Evolutionary conservation across 1,284 basidiomycete species (phyloP), one percentile per base, ranked within the genome.

Genomic region (Fomes fomentarius): DNA sequence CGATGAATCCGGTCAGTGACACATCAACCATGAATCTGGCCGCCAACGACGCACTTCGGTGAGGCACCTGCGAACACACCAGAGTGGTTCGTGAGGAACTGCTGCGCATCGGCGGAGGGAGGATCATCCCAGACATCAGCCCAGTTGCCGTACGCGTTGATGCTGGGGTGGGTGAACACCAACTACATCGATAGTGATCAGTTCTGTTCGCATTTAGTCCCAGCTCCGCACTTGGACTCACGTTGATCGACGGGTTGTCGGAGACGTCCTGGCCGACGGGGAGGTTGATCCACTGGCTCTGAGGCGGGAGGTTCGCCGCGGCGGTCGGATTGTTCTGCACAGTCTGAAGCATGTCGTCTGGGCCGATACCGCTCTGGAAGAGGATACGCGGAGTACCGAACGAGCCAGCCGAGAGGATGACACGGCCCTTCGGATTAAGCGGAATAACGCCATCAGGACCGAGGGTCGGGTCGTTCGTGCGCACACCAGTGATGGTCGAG

Each of bases 131-230:
- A 84, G 8, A 86, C 79, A 42, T 76, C 58, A 4, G 77, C 80
- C 84, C 84, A 86, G 66, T 86, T 85, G n/a, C 84, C 81, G 57
- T 85, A 85, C 1, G 81, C 76, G 66, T 86, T 80, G 50, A 85
- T 75, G 35, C 68, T 74, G 4, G 84, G 84, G 62, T 86, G 84
- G 2, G 82, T 85, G 71, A 86, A 85, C 26, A 86, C 82, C 65
- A 86, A 63, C 81, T 83, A 34, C 11, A 28, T 10, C 14, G n/a
- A 37, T 17, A n/a, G 8, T 22, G 11, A 21, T 50, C 38, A 48
- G 37, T 22, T 3, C 10, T 4, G 8, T 8, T 14, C 48, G 17
- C 42, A 19, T 6, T 11, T n/a, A 3, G 11, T 12, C 14, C 4
- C 17, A 11, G 14, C 14, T 12, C 19, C 14, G 12, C 10, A 15